These are phyloP conservation scores for Pythium oligandrum DNA, from an alignment of 352 stramenopile genomes.

Conservation along the genomic window DNA sequence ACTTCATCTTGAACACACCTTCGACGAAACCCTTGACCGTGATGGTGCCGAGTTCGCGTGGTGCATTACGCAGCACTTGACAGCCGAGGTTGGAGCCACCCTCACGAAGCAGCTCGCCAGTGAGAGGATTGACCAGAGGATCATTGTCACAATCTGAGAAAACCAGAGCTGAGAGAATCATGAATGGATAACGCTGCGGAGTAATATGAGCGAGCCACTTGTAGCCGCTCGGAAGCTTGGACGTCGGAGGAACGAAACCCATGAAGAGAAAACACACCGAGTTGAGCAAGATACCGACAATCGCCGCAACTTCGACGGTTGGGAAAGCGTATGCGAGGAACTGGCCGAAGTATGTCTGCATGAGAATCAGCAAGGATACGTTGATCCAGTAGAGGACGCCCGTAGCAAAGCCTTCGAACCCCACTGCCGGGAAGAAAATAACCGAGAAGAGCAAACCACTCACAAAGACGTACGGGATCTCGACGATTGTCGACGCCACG, in stretches of 20 bases:
- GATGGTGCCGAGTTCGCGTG: slow-evolving; percentile 11
- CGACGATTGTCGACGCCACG: slow-evolving; percentile 44
- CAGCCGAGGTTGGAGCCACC: slow-evolving; percentile 22
- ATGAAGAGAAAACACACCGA: slow-evolving; percentile 43
- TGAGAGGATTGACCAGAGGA: slow-evolving; percentile 10
- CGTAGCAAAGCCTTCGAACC: slow-evolving; percentile 20
- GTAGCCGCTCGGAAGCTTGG: slow-evolving; percentile 17
- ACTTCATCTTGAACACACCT: slow-evolving; percentile 25
- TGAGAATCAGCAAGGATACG: slow-evolving; percentile 45
- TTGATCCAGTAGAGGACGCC: slow-evolving; percentile 62
- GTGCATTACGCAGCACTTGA: slow-evolving; percentile 16
- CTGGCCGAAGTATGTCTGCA: slow-evolving; percentile 64
- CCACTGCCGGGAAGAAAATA: slow-evolving; percentile 60
- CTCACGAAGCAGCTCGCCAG: slow-evolving; percentile 4
- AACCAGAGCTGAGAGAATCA: slow-evolving; percentile 18
- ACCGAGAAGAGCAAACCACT: slow-evolving; percentile 23
- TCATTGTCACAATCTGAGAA: slow-evolving; percentile 18
- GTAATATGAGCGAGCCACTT: slow-evolving; percentile 27
- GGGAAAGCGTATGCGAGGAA: slow-evolving; percentile 47
- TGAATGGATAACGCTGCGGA: slow-evolving; percentile 20
- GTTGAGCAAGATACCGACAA: slow-evolving; percentile 32
- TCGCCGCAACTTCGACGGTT: slow-evolving; percentile 23
- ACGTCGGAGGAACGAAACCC: slow-evolving; percentile 28
- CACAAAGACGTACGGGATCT: slow-evolving; percentile 42
- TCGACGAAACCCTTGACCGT: slow-evolving; percentile 29